Evolutionary conservation across 176 grass and related monocot genomes (phyloP), one percentile per base, ranked within the genome.

Genomic region (Stipa capillata): DNA sequence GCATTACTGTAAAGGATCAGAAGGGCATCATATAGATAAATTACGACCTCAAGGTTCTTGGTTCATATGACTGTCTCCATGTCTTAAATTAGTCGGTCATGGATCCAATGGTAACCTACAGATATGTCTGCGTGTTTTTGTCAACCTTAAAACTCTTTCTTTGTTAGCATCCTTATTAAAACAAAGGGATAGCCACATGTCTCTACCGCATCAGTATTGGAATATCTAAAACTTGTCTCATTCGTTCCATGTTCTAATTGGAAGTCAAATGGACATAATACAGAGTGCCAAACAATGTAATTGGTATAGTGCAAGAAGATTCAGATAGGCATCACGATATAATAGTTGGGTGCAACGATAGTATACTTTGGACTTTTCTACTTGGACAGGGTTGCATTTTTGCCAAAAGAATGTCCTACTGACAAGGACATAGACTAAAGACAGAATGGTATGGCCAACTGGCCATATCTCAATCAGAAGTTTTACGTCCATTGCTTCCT

Each of bases 341-440:
- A 40, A 63, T 27, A 17, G 56, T 56, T 42, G 59, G 20, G 28
- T 77, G 45, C 29, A 57, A 81, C 36, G 82, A 34, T 0, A 44
- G 41, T 70, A 83, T 54, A 51, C 4, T 69, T 75, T 84, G 72
- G 68, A 83, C 27, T 83, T 63, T 76, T 79, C 69, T 60, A 61
- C 14, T 55, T 83, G 73, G 64, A 64, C n/a, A 32, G 52, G 25
- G 67, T 41, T 32, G 48, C 45, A 32, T 37, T 76, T 80, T 81
- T 48, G 56, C 59, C 27, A 79, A 74, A 74, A 55, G 60, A 83
- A 75, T 75, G 36, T 60, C 51, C 21, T 36, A 63, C 27, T 77
- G 77, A 77, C 60, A 85, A 81, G n/a, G 53, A 77, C 55, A 83
- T 36, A 57, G 9, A 65, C 65, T 70, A 61, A 69, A 65, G 53